Evolutionary conservation across 164 flowering plant species (phyloP), one percentile per base, ranked within the genome.

Genomic region (Tetrastigma voinierianum): DNA sequence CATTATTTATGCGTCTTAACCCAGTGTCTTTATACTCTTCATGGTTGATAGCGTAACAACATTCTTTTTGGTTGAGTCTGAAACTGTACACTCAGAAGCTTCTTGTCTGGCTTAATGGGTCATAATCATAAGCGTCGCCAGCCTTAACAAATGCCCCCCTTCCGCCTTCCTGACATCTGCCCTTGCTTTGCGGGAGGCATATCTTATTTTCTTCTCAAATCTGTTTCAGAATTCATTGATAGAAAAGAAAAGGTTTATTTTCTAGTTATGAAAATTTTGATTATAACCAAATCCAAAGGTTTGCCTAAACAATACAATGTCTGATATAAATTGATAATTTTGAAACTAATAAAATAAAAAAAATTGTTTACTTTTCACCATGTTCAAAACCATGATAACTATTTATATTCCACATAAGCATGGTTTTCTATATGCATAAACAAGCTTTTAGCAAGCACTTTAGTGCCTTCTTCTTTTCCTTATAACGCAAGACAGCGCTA

Each of bases 391-490:
- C 10, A n/a, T 52, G 14, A 4, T 45, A 32, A 20, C 13, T 51
- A 16, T 4, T 40, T 51, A n/a, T n/a, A n/a, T n/a, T n/a, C n/a
- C n/a, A n/a, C 15, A 45, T n/a, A 10, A 43, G n/a, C 64, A 17
- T 43, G 51, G 6, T 32, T 32, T 32, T 32, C 5, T 32, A 32
- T 7, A 32, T 32, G 40, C 40, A 32, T 32, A 32, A 32, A 32
- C 40, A 32, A 32, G 40, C 40, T 0, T 32, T 32, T 32, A 7
- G 40, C 6, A 7, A 3, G 43, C 11, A 80, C 93, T 80, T 83
- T 65, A 91, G 87, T 18, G 83, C 46, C 78, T 91, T 90, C 82
- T 87, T 92, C 80, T 92, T 92, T 71, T 88, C 97, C 83, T 81
- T 87, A 72, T 92, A 92, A 24, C 92, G 92, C 87, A 85, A 64